Conservation (phyloP, 768 basidiomycete genomes). For the Neoboletus subvelutipes region DNA sequence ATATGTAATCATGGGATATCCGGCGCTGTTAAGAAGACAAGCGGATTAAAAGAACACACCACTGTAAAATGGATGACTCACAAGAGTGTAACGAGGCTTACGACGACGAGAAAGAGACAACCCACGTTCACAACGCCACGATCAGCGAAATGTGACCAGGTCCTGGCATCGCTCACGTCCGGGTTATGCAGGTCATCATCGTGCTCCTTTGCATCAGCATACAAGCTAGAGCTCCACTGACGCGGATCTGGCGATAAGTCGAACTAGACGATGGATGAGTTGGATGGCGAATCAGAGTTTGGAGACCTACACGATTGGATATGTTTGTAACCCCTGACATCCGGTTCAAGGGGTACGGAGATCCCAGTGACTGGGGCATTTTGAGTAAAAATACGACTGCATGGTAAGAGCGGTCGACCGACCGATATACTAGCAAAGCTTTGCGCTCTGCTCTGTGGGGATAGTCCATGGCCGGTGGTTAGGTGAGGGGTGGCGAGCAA, state of each 20-base stretch:
- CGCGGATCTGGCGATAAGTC: constrained; percentile 65
- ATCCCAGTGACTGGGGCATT: constrained; percentile 22
- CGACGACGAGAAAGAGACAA: constrained; percentile 57
- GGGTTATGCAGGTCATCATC: constrained; percentile 79
- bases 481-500: constrained; percentile 9
- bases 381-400: not conserved
- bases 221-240: constrained; percentile 62
- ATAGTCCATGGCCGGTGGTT: constrained; percentile 5
- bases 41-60: not conserved
- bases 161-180: constrained; percentile 35
- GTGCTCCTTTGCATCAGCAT: constrained; percentile 52
- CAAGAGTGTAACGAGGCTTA: constrained; percentile 56
- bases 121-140: constrained; percentile 73
- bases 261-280: constrained; percentile 43
- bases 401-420: not conserved
- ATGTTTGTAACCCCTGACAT: constrained; percentile 38
- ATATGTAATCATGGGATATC: constrained; percentile 44
- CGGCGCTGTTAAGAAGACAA: constrained; percentile 33
- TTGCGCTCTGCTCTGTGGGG: constrained; percentile 22
- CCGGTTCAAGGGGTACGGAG: constrained; percentile 43
- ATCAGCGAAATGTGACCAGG: constrained; percentile 45
- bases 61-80: constrained; percentile 34
- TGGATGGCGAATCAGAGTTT: not conserved
- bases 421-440: constrained; percentile 31
- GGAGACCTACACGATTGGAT: constrained; percentile 42